Evolutionary conservation across 2,329 filamentous ascomycete species (phyloP), one percentile per base, ranked within the genome.

Genomic region (Fusarium fujikuroi): DNA sequence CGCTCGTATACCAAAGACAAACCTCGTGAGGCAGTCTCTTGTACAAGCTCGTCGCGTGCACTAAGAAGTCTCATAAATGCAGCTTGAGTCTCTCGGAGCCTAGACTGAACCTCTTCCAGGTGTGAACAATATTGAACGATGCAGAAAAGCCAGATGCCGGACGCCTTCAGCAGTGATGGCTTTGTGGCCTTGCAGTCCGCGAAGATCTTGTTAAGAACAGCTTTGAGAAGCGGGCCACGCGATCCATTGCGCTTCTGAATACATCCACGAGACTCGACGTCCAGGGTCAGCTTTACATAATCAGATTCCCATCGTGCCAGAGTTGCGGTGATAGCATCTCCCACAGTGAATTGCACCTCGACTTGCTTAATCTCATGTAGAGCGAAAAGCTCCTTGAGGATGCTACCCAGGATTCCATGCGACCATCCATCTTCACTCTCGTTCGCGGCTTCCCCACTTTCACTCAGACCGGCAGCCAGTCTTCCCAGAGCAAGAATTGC

Each of bases 1-100:
- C 94, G 94, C 78, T 98, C 95, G 80, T 98, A 99, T 4, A 98
- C 95, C 53, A 98, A 83, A n/a, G 94, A 92, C 36, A 99, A 87
- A 2, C 96, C 96, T 65, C 95, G 88, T 2, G 95, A 97, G 8
- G 96, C 95, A 9, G 95, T 97, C 82, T 99, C 96, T 81, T 99
- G 96, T 1, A 98, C 95, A 14, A 98, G 89, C 79, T 98, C 95
- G 77, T 99, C 96, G 25, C 95, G 89, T 65, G 97, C 95, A 21
- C 92, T 92, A 18, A 99, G 87, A 36, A 98, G 91, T 32, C 92
- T 88, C 86, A 97, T 95, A 81, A 99, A 99, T 0, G 94, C 93
- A 40, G 88, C 89, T 81, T 99, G 96, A 66, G 92, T 95, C 75
- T 94, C 90, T 56, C 93, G 88, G 43, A 99, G 85, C 18, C 91